Evolutionary conservation across 2,329 filamentous ascomycete genomes (phyloP), one percentile per base, ranked within the genome.

Genomic region (Calycina herbarum): DNA sequence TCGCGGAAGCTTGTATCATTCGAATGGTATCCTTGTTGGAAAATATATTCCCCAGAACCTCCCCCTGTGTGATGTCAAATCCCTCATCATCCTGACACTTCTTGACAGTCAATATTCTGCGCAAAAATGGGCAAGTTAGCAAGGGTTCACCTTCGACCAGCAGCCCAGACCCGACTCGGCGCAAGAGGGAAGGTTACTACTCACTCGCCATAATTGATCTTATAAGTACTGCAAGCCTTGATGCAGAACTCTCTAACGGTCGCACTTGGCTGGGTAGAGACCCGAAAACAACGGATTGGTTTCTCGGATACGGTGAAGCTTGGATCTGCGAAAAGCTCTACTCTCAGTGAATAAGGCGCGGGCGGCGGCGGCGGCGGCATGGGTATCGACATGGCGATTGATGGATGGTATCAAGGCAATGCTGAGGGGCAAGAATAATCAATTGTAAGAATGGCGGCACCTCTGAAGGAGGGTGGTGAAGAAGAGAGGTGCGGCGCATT

Each of bases 31-130:
- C 69, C 6, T 65, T 68, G 59, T 70, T 70, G 5, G 59, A 20
- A 48, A 76, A 76, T 15, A 76, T 57, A 57, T 62, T 70, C 8
- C 73, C 73, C 24, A 76, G 31, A 17, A 73, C 61, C 38, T 76
- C 72, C 42, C 61, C 69, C 20, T 74, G 73, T 1, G 72, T 73
- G n/a, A 76, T 66, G 54, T 76, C 74, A 45, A 75, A 76, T 57
- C 65, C 69, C 58, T 74, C 67, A 35, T 75, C 74, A 63, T 76
- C 74, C 63, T 75, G 74, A 20, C 73, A 73, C 58, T 73, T 75
- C 67, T 74, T 75, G 42, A 76, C 72, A 1, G 70, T 61, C 35
- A 76, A 65, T 40, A 71, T 70, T 57, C 74, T 76, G 63, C 20
- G 33, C 35, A 57, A 56, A 20, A 61, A 35, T 20, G n/a, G n/a